Evolutionary conservation across 129 eudicot genomes (phyloP).

Genomic region (Lonicera japonica): DNA sequence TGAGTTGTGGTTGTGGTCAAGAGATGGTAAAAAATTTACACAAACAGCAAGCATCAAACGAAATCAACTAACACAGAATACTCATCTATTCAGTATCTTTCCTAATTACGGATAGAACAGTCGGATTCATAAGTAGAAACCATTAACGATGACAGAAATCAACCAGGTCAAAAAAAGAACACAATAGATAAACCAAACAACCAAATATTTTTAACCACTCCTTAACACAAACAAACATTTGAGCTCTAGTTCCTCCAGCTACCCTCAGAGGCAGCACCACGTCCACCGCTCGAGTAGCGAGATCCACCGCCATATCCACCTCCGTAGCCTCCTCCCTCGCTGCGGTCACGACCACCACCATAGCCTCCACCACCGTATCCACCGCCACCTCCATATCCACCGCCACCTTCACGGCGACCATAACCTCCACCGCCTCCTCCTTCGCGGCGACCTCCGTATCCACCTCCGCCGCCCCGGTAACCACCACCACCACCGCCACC

Average conservation of each 20-base stretch:
- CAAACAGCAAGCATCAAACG: no score
- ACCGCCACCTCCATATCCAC: slow-evolving; percentile 24
- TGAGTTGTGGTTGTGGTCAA: no score
- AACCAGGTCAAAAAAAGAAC: slow-evolving; percentile 4
- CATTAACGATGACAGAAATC: neutral
- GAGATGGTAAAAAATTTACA: no score
- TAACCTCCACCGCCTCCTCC: slow-evolving; percentile 44
- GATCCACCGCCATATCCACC: slow-evolving; percentile 17
- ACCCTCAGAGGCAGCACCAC: slow-evolving; percentile 15
- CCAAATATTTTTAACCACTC: no score
- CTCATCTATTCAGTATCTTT: no score
- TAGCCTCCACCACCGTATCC: slow-evolving; percentile 23
- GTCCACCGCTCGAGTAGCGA: slow-evolving; percentile 32
- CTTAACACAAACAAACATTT: slow-evolving; percentile 10
- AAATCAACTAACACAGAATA: no score
- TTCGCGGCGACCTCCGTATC: slow-evolving; percentile 28
- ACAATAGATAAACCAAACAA: neutral
- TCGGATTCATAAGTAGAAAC: no score
- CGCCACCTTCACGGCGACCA: slow-evolving; percentile 36
- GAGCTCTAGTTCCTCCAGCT: slow-evolving; percentile 54
- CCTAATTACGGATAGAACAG: neutral
- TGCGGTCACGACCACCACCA: slow-evolving; percentile 14
- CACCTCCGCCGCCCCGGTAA: slow-evolving; percentile 30
- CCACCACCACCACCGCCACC: slow-evolving; percentile 63
- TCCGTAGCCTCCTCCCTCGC: slow-evolving; percentile 19